Evolutionary conservation across 441 rosid genomes (phyloP), one percentile per base, ranked within the genome.

Genomic region (Gossypium trilobum): DNA sequence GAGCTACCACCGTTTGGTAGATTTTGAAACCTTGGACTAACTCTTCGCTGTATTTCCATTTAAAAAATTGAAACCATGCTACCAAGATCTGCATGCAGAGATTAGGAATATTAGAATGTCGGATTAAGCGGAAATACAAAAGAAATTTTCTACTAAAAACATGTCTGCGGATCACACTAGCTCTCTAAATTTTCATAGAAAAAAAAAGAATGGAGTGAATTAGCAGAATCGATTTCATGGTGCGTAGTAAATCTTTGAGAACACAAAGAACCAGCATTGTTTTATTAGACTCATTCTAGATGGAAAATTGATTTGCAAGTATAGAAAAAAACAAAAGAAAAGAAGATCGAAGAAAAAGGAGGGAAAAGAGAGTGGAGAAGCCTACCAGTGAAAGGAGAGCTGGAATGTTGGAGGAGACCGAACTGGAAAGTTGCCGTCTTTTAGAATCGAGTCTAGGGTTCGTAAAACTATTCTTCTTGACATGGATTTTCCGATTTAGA

Each of bases 21-120:
- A 17, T 62, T 62, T 62, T 2, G 67, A 33, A 36, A 36, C 50
- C 14, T 62, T 52, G 79, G 69, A 48, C 84, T 74, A 39, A 55
- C 16, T 74, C 82, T 77, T 62, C 67, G 52, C 27, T 56, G 59
- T 68, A 67, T 72, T 8, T 3, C 60, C 61, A 65, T 20, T 64
- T 33, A 8, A 19, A 11, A 8, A 10, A 39, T 19, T 39, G 52
- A 64, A 64, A 20, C 52, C 52, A 19, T 3, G 5, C 8, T 20
- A 42, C 8, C 8, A 39, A 39, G 44, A 76, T 64, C 61, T 65
- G 31, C 68, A 66, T 51, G 9, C 11, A 70, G 65, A 8, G 25
- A n/a, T 65, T 8, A 11, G 16, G 36, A 44, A 19, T 4, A 63
- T 42, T 39, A 63, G 23, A 65, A 42, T 1, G 52, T n/a, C 46